A percentile compares a stretch with the other conserved stretches of the same genome.
Evolutionary conservation across 106 monocot species (phyloP).

Genomic region (Dioscorea dumetorum): DNA sequence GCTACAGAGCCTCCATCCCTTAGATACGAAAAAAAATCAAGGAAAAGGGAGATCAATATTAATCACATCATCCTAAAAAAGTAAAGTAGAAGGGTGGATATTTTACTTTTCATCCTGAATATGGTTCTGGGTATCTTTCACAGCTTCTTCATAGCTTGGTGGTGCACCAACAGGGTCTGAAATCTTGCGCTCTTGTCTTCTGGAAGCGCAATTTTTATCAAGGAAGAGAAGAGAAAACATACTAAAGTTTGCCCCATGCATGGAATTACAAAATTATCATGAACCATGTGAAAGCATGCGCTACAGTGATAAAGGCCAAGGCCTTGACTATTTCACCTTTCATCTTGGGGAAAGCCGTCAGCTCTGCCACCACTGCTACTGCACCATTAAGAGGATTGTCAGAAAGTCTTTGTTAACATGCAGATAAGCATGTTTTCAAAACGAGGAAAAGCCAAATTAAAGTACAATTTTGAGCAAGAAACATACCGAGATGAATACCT

Average conservation of each 20-base stretch:
- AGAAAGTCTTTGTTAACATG: too few species aligned
- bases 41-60: neutral
- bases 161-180: conserved; percentile 66
- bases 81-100: too few species aligned
- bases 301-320: too few species aligned
- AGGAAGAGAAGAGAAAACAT: too few species aligned
- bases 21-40: conserved; percentile 16
- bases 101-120: conserved; percentile 48
- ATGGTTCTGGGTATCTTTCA: conserved; percentile 23
- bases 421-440: neutral
- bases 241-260: too few species aligned
- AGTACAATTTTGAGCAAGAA: too few species aligned
- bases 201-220: conserved; percentile 7
- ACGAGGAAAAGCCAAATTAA: too few species aligned
- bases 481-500: conserved; percentile 62
- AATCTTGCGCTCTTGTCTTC: conserved; percentile 38
- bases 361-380: conserved; percentile 50
- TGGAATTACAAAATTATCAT: too few species aligned
- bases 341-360: conserved; percentile 50
- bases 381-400: conserved; percentile 1
- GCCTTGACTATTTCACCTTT: conserved; percentile 29
- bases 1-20: conserved; percentile 36
- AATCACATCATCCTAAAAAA: neutral
- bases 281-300: neutral
- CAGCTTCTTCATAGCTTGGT: conserved; percentile 74